phyloP scores from a whole-genome alignment of 1,284 basidiomycete species.

The Heterobasidion occidentale region DNA sequence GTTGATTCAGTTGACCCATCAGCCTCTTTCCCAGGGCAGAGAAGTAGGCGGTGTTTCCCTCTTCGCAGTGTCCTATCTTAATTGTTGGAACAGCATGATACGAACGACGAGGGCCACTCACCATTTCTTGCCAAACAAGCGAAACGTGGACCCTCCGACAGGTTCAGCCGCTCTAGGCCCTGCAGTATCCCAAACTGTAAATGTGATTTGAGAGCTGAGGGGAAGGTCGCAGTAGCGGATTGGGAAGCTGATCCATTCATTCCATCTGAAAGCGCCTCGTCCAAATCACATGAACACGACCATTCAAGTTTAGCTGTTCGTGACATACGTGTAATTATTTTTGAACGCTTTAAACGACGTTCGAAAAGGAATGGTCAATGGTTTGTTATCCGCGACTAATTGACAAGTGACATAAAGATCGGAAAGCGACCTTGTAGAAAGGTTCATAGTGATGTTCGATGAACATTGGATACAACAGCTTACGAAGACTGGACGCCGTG shows the following conservation, averaged over 20 bases:
- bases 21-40: constrained; percentile 81
- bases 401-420: constrained; percentile 92
- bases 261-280: constrained; percentile 60
- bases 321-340: constrained; percentile 60
- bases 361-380: constrained; percentile 82
- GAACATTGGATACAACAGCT: constrained; percentile 20
- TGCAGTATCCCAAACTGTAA: constrained; percentile 93
- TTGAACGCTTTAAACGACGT: constrained; percentile 93
- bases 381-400: constrained; percentile 89
- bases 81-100: not conserved
- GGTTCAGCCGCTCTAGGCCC: constrained; percentile 68
- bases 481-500: constrained; percentile 75
- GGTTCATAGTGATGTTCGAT: constrained; percentile 15
- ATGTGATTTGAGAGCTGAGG: constrained; percentile 79
- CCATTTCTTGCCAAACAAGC: constrained; percentile 89
- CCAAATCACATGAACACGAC: constrained; percentile 1
- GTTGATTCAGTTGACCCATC: constrained; percentile 77
- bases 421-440: constrained; percentile 55
- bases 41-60: constrained; percentile 82
- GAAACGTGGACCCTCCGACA: constrained; percentile 87
- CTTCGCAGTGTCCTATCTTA: constrained; percentile 71
- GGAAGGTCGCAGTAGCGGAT: constrained; percentile 90
- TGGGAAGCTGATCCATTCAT: constrained; percentile 88
- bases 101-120: constrained; percentile 23
- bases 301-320: not conserved